Base-by-base conservation (phyloP, 208 protist species). In the Trypanosoma mega region DNA sequence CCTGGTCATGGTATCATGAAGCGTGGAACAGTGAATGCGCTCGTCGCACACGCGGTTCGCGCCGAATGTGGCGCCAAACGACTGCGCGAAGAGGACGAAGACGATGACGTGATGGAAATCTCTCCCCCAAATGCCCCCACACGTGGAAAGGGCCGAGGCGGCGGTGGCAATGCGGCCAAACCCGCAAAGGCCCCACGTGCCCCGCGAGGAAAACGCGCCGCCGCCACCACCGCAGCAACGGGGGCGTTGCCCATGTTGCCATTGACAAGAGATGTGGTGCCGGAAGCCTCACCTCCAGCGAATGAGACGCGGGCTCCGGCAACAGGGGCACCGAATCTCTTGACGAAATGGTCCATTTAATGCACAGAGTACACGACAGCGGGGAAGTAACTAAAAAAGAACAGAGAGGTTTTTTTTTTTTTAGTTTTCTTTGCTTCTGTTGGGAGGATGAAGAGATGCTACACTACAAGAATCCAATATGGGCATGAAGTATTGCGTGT, bases 1-100 rank as follows among this genome's bases (percentile, higher is more conserved):
- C 81, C 85, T 2, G 76, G 62, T 23, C 74, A 82, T 49, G 85
- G 85, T n/a, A n/a, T n/a, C 0, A 66, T 92, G 2, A 67, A 68
- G 30, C 76, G 63, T 39, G 67, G 68, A 18, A 51, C 63, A 2
- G 33, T 89, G 3, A 56, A 77, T 55, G 60, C 43, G 47, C 18
- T 85, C 1, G 50, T 81, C 34, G 66, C 73, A 16, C 16, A 34
- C 9, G 47, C 46, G 21, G 26, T 63, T 29, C 46, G 26, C 24
- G 46, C 39, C 4, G 34, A 6, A 39, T 16, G 8, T 6, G 34
- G 34, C 12, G 12, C 34, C 16, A 68, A 68, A 36, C 52, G 44
- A 18, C n/a, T 1, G 14, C 36, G 53, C 0, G 41, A 68, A 30
- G 11, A 55, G n/a, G 21, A 55, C 36, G 34, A 41, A 21, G 36